Evolutionary conservation across 2,329 filamentous ascomycete genomes (phyloP).

Genomic region (Exophiala calicioides): DNA sequence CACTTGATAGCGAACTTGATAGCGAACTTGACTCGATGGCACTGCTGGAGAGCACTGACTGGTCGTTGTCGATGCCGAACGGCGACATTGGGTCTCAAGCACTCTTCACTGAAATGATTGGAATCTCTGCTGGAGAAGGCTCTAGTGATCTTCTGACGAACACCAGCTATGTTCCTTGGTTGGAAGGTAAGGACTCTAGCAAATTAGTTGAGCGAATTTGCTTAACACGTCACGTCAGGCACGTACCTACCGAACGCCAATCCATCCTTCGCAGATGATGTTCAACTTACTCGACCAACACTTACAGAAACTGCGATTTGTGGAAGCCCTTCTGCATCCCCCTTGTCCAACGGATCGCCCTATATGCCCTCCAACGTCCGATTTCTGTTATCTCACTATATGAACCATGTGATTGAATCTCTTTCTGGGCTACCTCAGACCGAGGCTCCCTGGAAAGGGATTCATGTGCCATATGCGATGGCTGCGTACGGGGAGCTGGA

Average conservation of each 20-base stretch:
- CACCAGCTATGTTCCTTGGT: no score
- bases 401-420: slow-evolving; percentile 9
- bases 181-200: no score
- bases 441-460: slow-evolving; percentile 1
- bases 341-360: slow-evolving; percentile 9
- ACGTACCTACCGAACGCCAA: no score
- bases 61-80: slow-evolving; percentile 2
- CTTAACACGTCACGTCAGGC: no score
- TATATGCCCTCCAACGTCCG: slow-evolving; percentile 9
- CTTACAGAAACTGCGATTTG: not conserved
- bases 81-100: not conserved
- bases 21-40: not conserved
- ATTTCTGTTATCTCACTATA: slow-evolving; percentile 13
- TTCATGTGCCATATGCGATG: slow-evolving; percentile 9
- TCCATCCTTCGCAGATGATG: not conserved
- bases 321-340: slow-evolving; percentile 1
- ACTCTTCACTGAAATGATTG: no score
- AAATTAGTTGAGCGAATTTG: no score
- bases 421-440: slow-evolving; percentile 4
- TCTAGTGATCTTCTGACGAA: no score
- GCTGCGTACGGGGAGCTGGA: slow-evolving; percentile 13
- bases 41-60: slow-evolving; percentile 1
- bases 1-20: not conserved
- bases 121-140: no score
- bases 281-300: not conserved